Base-by-base conservation (phyloP, 768 basidiomycete species). In the Tricholoma terreum region DNA sequence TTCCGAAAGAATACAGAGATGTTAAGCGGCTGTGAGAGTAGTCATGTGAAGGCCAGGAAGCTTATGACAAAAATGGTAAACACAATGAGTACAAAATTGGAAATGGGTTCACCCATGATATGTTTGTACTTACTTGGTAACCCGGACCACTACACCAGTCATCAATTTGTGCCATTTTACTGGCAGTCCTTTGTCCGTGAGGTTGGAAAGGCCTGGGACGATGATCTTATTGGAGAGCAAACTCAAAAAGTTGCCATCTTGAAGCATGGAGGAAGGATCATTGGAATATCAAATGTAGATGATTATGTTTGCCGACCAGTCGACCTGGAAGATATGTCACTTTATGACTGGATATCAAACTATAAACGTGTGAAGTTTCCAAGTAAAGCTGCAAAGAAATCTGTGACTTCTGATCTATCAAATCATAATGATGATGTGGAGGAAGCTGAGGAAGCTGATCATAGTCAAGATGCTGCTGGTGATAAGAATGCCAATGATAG, bases 71-170 rank as follows among this genome's bases (percentile, higher is more conserved):
- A 74, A 54, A 71, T 78, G 4, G 70, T 72, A 0, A 79, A 79
- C 55, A 12, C 60, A 0, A 35, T 79, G 22, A 67, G 69, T n/a
- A 59, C 69, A 0, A 75, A 73, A 56, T 21, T 65, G n/a, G 75
- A 77, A 58, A 69, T 77, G 17, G 75, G 76, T 0, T 66, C 64
- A 14, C 75, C 75, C 0, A 71, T 76, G 67, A 68, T 68, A 1
- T 66, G 58, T 14, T 58, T 73, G 57, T 76, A 76, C 46, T 46
- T 76, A 1, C 55, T 75, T 10, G 67, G 63, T 9, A 59, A 71
- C 50, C 72, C 71, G 9, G 77, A 78, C 55, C 72, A 74, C 30
- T 77, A 77, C 54, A 75, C 73, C 0, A 70, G 62, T 53, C 70
- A 74, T 56, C 59, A 40, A 5, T 77, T 77, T 61, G 57, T 65